Evolutionary conservation across 2,329 filamentous ascomycete genomes (phyloP).

Genomic region (Tolypocladium cylindrosporum): DNA sequence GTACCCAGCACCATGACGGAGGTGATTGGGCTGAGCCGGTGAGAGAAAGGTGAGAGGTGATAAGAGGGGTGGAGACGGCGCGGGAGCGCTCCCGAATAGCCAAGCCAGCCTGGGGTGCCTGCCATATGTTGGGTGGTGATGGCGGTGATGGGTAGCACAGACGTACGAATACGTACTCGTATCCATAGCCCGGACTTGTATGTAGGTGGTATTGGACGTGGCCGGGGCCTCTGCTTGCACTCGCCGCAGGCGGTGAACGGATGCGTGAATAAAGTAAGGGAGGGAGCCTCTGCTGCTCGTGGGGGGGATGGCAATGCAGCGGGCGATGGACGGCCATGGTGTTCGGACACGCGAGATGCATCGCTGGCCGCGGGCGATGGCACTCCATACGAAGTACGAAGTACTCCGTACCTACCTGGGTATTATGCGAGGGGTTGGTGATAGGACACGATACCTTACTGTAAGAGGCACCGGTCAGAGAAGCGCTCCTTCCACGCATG

Average conservation of each 20-base stretch:
- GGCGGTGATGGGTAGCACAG: neutral
- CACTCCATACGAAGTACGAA: too few species aligned
- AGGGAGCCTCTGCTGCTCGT: neutral
- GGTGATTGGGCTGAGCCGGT: neutral
- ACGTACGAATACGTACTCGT: neutral
- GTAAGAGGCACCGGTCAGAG: neutral
- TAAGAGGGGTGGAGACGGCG: neutral
- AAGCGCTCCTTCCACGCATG: neutral
- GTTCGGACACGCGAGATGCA: neutral
- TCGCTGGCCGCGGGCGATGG: neutral
- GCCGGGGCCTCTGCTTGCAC: neutral
- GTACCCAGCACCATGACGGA: neutral
- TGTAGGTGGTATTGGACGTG: neutral
- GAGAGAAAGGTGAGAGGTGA: neutral
- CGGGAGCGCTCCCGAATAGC: neutral
- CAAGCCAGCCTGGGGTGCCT: neutral
- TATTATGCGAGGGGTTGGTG: neutral
- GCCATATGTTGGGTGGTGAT: neutral
- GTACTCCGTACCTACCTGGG: too few species aligned
- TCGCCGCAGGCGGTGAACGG: neutral
- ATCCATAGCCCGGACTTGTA: neutral
- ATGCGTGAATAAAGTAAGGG: neutral
- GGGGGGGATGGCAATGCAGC: neutral
- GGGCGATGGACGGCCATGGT: neutral
- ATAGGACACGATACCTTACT: neutral